Evolutionary conservation across 148 eudicot genomes (phyloP).

Genomic region (Suaeda aralocaspica): DNA sequence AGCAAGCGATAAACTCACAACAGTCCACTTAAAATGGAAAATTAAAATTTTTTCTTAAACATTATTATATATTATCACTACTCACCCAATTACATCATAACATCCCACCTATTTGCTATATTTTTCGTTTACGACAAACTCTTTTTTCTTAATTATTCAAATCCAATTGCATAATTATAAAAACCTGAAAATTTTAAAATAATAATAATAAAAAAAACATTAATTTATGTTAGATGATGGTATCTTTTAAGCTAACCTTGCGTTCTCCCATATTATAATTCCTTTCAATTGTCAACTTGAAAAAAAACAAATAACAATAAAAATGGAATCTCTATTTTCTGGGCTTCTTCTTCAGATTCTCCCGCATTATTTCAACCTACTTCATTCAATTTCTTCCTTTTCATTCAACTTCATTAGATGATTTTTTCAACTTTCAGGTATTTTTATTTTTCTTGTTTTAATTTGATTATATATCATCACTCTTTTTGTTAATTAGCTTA

Average conservation of each 20-base stretch:
- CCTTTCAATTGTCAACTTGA: conserved; percentile 8
- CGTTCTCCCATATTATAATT: conserved; percentile 12
- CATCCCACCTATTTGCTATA: conserved; percentile 8
- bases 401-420: neutral
- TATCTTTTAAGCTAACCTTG: conserved; percentile 30
- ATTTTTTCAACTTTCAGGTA: conserved; percentile 18
- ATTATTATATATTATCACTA: conserved; percentile 23
- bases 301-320: neutral
- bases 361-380: neutral
- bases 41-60: neutral
- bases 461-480: neutral
- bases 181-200: neutral
- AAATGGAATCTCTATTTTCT: conserved; percentile 13
- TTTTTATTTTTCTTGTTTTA: neutral
- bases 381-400: neutral
- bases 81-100: conserved; percentile 20
- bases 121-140: conserved; percentile 23
- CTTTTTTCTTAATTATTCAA: neutral
- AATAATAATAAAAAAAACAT: neutral
- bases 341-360: conserved; percentile 20
- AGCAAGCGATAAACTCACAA: conserved; percentile 6
- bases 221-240: too few relatives aligned
- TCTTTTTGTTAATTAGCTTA: neutral
- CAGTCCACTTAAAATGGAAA: neutral
- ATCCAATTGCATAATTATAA: neutral